These are phyloP conservation scores for Posidonia oceanica DNA, from an alignment of 116 monocot species.

Conservation along the genomic window DNA sequence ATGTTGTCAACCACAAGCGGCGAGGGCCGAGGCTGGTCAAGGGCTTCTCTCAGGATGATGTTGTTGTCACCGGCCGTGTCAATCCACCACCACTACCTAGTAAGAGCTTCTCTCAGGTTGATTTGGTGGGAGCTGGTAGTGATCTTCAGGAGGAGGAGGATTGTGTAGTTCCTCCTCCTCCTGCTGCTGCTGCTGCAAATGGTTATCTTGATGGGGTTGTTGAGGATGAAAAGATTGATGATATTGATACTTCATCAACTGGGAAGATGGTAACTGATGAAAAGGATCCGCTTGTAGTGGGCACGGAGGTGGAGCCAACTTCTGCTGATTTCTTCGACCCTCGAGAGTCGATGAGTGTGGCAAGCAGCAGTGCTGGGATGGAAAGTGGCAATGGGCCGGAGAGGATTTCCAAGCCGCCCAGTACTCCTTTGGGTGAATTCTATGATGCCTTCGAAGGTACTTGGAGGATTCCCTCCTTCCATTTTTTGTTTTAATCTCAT, in stretches of 20 bases:
- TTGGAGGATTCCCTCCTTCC: not conserved
- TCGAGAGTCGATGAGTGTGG: conserved; percentile 32
- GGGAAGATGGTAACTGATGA: not conserved
- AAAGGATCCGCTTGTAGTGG: too few species aligned
- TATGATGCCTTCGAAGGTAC: conserved; percentile 70
- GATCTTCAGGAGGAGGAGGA: not conserved
- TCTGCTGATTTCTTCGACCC: conserved; percentile 47
- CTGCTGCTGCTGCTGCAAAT: not conserved
- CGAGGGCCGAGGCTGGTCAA: conserved; percentile 41
- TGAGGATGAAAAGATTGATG: conserved; percentile 13
- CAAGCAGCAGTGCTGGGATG: conserved; percentile 27
- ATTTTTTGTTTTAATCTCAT: not conserved
- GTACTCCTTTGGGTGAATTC: conserved; percentile 39
- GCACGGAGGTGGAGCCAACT: too few species aligned
- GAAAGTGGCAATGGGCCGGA: conserved; percentile 6
- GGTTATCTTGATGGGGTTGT: conserved; percentile 1
- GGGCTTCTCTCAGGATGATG: conserved; percentile 22
- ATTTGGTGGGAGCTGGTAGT: conserved; percentile 3
- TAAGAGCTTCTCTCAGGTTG: not conserved
- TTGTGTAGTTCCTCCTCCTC: not conserved
- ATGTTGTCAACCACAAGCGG: conserved; percentile 62
- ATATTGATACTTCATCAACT: not conserved
- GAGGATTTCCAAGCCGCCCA: not conserved
- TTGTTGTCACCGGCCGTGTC: not conserved
- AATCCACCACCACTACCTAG: not conserved